Conservation (phyloP, 495 filamentous ascomycete species). For the Filosporella fistucella region DNA sequence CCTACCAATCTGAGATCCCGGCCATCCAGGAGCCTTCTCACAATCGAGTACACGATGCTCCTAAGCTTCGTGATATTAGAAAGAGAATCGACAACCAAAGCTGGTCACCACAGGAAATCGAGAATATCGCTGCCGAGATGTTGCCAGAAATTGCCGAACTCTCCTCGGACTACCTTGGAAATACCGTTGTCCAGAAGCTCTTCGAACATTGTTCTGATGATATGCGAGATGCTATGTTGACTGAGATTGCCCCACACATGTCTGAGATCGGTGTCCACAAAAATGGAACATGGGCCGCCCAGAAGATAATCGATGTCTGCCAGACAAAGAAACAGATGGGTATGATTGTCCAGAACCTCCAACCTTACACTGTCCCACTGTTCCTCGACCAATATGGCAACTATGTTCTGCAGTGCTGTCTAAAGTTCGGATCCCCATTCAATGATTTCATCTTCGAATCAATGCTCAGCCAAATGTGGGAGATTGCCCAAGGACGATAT, state of each 20-base stretch:
- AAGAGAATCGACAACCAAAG: slow-evolving; percentile 96
- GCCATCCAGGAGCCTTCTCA: slow-evolving; percentile 84
- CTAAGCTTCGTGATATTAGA: slow-evolving; percentile 90
- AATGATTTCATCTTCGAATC: slow-evolving; percentile 98
- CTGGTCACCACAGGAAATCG: slow-evolving; percentile 80
- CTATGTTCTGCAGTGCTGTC: slow-evolving; percentile 93
- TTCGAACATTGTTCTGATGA: slow-evolving; percentile 93
- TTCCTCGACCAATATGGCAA: slow-evolving; percentile 99
- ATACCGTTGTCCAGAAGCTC: slow-evolving; percentile 98
- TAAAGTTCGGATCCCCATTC: slow-evolving; percentile 81
- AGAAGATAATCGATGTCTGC: slow-evolving; percentile 97
- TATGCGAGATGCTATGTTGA: slow-evolving; percentile 87
- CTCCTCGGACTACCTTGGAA: slow-evolving; percentile 91
- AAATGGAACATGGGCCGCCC: slow-evolving; percentile 98
- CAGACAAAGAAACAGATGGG: slow-evolving; percentile 58
- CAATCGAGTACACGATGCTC: slow-evolving; percentile 88
- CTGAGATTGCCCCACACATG: slow-evolving; percentile 82
- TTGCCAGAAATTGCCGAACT: slow-evolving; percentile 94
- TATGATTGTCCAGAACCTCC: slow-evolving; percentile 76
- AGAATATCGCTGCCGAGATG: slow-evolving; percentile 88
- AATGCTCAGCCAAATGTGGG: slow-evolving; percentile 95
- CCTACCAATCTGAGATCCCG: slow-evolving; percentile 81
- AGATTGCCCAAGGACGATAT: slow-evolving; percentile 87
- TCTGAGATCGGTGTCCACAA: slow-evolving; percentile 98
- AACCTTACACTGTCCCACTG: slow-evolving; percentile 79